Evolutionary conservation across 306 rosid species (phyloP), one percentile per base, ranked within the genome.

Genomic region (Cicer cuneatum): DNA sequence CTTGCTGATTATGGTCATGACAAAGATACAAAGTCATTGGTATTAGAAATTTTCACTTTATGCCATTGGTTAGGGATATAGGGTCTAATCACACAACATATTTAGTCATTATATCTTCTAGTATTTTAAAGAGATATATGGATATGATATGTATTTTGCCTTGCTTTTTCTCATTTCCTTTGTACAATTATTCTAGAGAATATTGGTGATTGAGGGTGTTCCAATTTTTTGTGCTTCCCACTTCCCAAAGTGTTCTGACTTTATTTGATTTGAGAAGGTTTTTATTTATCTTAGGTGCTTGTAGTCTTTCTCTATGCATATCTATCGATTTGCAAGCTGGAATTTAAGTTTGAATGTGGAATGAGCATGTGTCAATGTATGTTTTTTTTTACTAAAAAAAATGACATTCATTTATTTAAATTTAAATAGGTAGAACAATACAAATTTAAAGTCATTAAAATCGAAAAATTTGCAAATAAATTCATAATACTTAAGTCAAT

Each of bases 1-100:
- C 13, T 16, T 81, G 75, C 33, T 83, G 71, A 49, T 60, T 71
- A 51, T 73, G 74, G 69, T 65, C 61, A 33, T 83, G 76, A 53
- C 77, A 21, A 71, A 65, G 77, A 10, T 83, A 45, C 72, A 45
- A 43, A 10, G 73, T 84, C 69, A 77, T 42, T 66, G 62, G 56
- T 42, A 35, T 48, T 70, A n/a, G 75, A 43, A 71, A 43, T 7
- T 45, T 37, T 74, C 71, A 63, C 59, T 63, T 19, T 37, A 15
- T 79, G 46, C 8, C 48, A 73, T 67, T 69, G 69, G 76, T 54
- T 71, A 49, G 43, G 67, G 63, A 35, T 47, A 52, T 43, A 70
- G 57, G 56, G 24, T 45, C 41, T 57, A 66, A 39, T 57, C 71
- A 57, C 19, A 38, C n/a, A 37, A 49, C 13, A 16, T 1, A 24